Conservation (phyloP, 495 filamentous ascomycete genomes). For the Acidiella bohemica region DNA sequence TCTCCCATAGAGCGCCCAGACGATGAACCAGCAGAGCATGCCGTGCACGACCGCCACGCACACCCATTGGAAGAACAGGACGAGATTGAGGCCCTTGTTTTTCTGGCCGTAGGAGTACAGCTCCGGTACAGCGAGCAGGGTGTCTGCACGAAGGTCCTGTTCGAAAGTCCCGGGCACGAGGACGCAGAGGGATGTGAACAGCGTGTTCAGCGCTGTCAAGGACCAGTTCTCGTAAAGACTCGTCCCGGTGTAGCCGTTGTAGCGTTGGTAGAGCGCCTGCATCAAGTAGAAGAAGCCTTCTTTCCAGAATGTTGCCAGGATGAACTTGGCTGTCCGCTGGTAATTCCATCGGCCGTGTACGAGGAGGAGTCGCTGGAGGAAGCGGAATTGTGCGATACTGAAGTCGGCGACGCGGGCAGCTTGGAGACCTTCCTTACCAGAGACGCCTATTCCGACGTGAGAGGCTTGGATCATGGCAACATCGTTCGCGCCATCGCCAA, state of each 20-base stretch:
- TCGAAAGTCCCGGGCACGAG: slow-evolving; percentile 88
- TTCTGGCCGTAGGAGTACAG: slow-evolving; percentile 74
- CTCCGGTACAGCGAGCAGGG: slow-evolving; percentile 78
- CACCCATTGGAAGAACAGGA: slow-evolving; percentile 66
- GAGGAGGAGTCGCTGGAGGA: slow-evolving; percentile 68
- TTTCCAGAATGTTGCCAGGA: slow-evolving; percentile 37
- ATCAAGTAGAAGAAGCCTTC: slow-evolving; percentile 60
- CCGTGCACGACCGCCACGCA: slow-evolving; percentile 66
- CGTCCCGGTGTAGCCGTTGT: slow-evolving; percentile 79
- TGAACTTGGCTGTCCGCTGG: slow-evolving; percentile 76
- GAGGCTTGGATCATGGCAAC: slow-evolving; percentile 96
- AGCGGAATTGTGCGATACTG: slow-evolving; percentile 84
- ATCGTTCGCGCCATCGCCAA: slow-evolving; percentile 91
- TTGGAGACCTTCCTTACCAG: slow-evolving; percentile 84
- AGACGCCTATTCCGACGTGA: slow-evolving; percentile 87
- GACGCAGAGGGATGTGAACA: slow-evolving; percentile 85
- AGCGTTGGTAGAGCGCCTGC: slow-evolving; percentile 75
- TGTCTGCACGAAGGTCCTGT: slow-evolving; percentile 67
- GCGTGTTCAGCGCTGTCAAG: slow-evolving; percentile 84
- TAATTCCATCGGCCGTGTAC: slow-evolving; percentile 95
- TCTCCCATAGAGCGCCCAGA: slow-evolving; percentile 57
- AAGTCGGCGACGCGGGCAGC: slow-evolving; percentile 86
- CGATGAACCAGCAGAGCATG: slow-evolving; percentile 63
- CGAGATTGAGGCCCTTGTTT: slow-evolving; percentile 67
- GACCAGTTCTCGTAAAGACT: slow-evolving; percentile 79